Conservation (phyloP, 768 basidiomycete species). For the Lentinula sp. region DNA sequence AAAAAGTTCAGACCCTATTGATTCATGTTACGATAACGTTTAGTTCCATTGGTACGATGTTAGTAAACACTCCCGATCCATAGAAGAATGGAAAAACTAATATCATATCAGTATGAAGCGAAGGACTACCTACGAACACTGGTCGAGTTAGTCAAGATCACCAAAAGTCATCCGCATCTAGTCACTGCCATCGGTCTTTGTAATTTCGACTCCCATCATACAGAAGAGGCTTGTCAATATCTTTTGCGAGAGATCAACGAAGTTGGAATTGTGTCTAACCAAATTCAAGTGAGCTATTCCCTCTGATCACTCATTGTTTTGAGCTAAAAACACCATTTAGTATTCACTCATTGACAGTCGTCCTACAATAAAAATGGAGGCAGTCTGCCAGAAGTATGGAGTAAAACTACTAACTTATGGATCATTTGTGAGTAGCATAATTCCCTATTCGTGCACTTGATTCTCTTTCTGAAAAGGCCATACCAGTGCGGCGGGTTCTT, state of each 20-base stretch:
- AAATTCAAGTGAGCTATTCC: slow-evolving; percentile 40
- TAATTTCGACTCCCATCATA: slow-evolving; percentile 50
- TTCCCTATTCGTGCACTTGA: not conserved
- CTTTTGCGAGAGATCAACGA: slow-evolving; percentile 34
- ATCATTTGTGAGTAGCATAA: slow-evolving; percentile 36
- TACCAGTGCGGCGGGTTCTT: slow-evolving; percentile 56
- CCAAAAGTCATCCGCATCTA: slow-evolving; percentile 15
- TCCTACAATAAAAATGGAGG: slow-evolving; percentile 49
- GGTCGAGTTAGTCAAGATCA: slow-evolving; percentile 9
- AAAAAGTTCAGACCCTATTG: not conserved
- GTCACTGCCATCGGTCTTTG: slow-evolving; percentile 48
- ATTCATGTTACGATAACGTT: not conserved
- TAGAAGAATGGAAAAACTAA: not conserved
- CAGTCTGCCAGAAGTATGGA: slow-evolving; percentile 45
- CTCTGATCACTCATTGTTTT: not conserved
- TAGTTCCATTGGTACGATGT: slow-evolving; percentile 59
- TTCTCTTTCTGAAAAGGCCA: not conserved
- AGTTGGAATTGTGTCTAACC: slow-evolving; percentile 53
- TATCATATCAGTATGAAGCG: slow-evolving; percentile 5
- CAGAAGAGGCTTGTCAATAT: slow-evolving; percentile 46
- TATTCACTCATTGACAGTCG: slow-evolving; percentile 57
- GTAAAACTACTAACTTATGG: slow-evolving; percentile 59
- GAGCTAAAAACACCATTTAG: slow-evolving; percentile 18
- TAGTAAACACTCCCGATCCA: not conserved
- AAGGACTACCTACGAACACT: slow-evolving; percentile 11